A percentile compares a stretch with the other conserved stretches of the same genome.
phyloP scores from a whole-genome alignment of 352 stramenopile species.

The Phytopythium aichiense region DNA sequence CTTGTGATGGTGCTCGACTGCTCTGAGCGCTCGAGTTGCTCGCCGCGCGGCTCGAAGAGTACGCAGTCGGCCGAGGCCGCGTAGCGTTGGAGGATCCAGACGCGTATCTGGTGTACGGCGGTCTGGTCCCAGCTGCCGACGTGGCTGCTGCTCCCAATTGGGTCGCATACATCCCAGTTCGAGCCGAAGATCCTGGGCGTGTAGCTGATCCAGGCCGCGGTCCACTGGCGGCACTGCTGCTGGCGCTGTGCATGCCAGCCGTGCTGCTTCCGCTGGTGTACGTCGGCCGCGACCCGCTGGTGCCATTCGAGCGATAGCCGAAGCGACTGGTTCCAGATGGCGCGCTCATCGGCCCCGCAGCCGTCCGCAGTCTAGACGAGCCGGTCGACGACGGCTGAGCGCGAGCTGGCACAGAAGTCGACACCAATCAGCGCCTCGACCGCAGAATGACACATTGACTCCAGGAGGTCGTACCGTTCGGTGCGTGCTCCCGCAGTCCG shows the following conservation, averaged over 20 bases:
- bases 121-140: neutral
- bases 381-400: conserved; percentile 23
- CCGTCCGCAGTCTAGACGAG: conserved; percentile 7
- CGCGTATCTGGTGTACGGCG: conserved; percentile 9
- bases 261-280: conserved; percentile 5
- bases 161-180: neutral
- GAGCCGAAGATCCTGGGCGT: conserved; percentile 7
- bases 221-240: neutral
- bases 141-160: neutral
- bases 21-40: neutral
- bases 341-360: neutral
- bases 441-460: neutral
- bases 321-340: neutral
- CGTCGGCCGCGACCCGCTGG: conserved; percentile 9
- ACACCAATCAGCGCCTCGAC: neutral
- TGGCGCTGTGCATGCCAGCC: conserved; percentile 9
- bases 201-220: conserved; percentile 9
- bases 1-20: neutral
- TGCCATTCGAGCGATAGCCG: conserved; percentile 12
- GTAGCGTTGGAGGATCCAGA: conserved; percentile 12
- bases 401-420: conserved; percentile 8
- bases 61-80: conserved; percentile 6
- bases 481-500: conserved; percentile 7
- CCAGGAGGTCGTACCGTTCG: conserved; percentile 7
- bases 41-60: conserved; percentile 3